Evolutionary conservation across 129 eudicot species (phyloP).

Genomic region (Chrysanthemum lavandulifolium): DNA sequence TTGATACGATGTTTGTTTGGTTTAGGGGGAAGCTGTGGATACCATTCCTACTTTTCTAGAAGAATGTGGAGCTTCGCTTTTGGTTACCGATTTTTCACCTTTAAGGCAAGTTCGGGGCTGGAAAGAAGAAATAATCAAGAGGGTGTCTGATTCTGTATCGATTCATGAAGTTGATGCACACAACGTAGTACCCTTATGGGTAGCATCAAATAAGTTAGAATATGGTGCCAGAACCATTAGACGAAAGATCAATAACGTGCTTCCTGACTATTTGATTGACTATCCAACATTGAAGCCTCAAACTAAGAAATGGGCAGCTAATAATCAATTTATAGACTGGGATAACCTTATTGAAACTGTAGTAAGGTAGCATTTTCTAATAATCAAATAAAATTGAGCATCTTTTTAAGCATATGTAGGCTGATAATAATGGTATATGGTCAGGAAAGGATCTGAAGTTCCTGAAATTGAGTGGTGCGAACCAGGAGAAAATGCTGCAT

Average conservation of each 20-base stretch:
- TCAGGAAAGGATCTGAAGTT: constrained; percentile 89
- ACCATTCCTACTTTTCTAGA: constrained; percentile 73
- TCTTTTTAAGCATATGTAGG: neutral
- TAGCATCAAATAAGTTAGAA: constrained; percentile 84
- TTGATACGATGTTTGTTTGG: neutral
- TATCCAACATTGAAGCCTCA: constrained; percentile 62
- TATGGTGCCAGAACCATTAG: constrained; percentile 87
- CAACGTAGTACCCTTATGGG: constrained; percentile 91
- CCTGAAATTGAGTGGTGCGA: constrained; percentile 95
- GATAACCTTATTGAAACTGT: constrained; percentile 54
- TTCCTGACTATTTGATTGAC: constrained; percentile 77
- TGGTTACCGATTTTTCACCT: constrained; percentile 95
- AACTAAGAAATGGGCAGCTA: constrained; percentile 44
- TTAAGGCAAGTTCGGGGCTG: constrained; percentile 70
- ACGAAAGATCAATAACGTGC: constrained; percentile 73
- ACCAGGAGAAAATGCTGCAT: constrained; percentile 90
- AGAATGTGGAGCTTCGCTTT: constrained; percentile 83
- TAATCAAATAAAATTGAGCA: neutral
- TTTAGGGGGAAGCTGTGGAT: constrained; percentile 90
- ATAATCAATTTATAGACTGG: constrained; percentile 56
- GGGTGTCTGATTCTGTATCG: constrained; percentile 58
- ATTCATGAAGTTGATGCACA: constrained; percentile 98
- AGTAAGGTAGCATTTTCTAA: constrained; percentile 49
- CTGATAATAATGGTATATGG: constrained; percentile 16
- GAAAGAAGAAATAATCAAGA: constrained; percentile 70